Evolutionary conservation across 441 rosid species (phyloP), one percentile per base, ranked within the genome.

Genomic region (Raphanus hybrid): DNA sequence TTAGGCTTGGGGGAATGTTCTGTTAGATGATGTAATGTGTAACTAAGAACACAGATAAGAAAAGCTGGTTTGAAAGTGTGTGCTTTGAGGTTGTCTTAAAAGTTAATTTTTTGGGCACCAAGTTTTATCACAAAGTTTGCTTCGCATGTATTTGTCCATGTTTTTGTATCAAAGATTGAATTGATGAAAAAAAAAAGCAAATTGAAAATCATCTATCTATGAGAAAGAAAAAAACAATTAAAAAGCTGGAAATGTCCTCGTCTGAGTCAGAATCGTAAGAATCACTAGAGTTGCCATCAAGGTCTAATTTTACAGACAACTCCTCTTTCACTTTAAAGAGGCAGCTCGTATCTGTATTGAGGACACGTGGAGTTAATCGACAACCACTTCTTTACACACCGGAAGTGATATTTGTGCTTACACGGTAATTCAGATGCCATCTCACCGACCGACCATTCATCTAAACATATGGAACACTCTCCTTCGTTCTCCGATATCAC

Each of bases 311-410:
- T 77, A 78, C 82, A 81, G 4, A 16, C 4, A 0, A 16, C 9
- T 15, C 86, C 9, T 8, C 86, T 59, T 86, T 87, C 57, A 80
- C 92, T 10, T 45, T 12, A 45, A 12, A 12, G 54, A n/a, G 54
- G 54, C 90, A 90, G 84, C 86, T 81, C 78, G 69, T 82, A 87
- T 81, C 93, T 84, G 69, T 96, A 89, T 67, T 87, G 84, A 62
- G 98, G 93, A 83, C 97, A 92, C 2, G 89, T 83, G 35, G 92
- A 89, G 69, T 85, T 89, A 74, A 89, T 73, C 80, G 63, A 81
- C 59, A 89, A 66, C 97, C 96, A 92, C 80, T 83, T 85, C 72
- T 86, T 88, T 55, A 90, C 82, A 77, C 97, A 92, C 3, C 71
- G 70, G 0, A 79, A 82, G 78, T 90, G 97, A 75, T 89, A 92